Conservation (phyloP, 352 stramenopile species). For the Phytophthora sansomeana region DNA sequence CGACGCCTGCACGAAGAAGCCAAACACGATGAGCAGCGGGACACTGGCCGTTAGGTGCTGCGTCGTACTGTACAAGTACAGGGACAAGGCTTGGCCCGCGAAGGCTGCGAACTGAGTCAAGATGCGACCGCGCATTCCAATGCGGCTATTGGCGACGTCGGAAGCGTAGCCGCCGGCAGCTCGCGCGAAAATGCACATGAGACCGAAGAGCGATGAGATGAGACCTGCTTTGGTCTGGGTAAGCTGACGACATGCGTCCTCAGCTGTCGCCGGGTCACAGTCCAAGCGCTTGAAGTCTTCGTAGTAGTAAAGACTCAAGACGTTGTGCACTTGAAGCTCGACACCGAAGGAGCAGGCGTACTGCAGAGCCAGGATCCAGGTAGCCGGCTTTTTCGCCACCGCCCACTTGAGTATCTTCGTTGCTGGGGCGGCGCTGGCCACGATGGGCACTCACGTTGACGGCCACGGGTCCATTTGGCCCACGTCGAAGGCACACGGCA, state of each 20-base stretch:
- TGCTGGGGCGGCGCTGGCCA: conserved; percentile 11
- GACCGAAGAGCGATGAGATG: conserved; percentile 93
- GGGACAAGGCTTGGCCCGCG: conserved; percentile 69
- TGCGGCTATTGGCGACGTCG: conserved; percentile 77
- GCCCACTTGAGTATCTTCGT: no score
- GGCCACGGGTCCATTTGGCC: conserved; percentile 33
- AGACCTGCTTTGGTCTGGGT: conserved; percentile 47
- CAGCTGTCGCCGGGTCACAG: conserved; percentile 11
- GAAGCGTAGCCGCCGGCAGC: conserved; percentile 86
- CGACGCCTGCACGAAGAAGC: conserved; percentile 74
- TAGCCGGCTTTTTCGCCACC: conserved; percentile 61
- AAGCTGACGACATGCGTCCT: conserved; percentile 35
- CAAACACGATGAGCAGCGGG: conserved; percentile 89
- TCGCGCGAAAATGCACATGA: conserved; percentile 94
- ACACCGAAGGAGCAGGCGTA: conserved; percentile 91
- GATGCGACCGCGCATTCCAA: conserved; percentile 90
- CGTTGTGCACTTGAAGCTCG: conserved; percentile 95
- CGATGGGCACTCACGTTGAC: conserved; percentile 32
- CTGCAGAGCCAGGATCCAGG: conserved; percentile 71
- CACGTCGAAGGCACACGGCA: neutral
- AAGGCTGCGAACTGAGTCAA: conserved; percentile 78
- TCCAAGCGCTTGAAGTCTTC: conserved; percentile 26
- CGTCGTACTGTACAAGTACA: conserved; percentile 86
- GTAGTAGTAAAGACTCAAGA: conserved; percentile 85
- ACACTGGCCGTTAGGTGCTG: conserved; percentile 67